These are phyloP conservation scores for Gossypium gossypioides DNA, from an alignment of 441 rosid genomes.

Conservation along the genomic window DNA sequence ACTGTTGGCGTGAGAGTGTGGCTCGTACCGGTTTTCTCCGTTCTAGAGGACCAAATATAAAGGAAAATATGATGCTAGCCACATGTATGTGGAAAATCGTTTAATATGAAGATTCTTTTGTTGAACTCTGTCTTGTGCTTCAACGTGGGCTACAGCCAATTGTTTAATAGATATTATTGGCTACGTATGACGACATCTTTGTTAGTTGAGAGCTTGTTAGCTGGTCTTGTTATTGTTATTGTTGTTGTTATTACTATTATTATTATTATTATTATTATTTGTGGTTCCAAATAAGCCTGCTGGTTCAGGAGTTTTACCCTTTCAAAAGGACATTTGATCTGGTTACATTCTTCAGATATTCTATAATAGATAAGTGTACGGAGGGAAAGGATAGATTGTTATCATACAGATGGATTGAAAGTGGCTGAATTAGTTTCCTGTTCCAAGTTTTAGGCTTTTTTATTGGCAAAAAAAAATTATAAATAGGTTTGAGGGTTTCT, in stretches of 20 bases:
- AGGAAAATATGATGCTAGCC: neutral
- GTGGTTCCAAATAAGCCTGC: neutral
- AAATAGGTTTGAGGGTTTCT: neutral
- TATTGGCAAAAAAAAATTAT: neutral
- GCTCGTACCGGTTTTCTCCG: neutral
- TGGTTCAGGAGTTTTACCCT: neutral
- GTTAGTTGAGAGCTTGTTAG: neutral
- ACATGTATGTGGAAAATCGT: neutral
- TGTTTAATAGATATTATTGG: slow-evolving; percentile 7
- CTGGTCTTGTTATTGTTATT: neutral
- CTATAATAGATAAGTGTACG: neutral
- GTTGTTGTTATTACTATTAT: neutral
- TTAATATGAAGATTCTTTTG: neutral
- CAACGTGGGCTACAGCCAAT: neutral
- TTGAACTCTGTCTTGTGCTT: neutral
- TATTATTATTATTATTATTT: neutral
- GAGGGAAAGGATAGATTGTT: neutral
- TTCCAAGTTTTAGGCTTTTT: neutral
- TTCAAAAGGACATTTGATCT: neutral
- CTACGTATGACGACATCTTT: neutral
- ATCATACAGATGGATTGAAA: neutral
- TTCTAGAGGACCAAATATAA: neutral
- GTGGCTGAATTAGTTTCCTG: neutral
- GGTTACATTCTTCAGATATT: neutral
- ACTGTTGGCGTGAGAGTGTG: neutral